A percentile compares a stretch with the other conserved stretches of the same genome.
Conservation (phyloP, 306 rosid genomes). For the Canavalia ensiformis region DNA sequence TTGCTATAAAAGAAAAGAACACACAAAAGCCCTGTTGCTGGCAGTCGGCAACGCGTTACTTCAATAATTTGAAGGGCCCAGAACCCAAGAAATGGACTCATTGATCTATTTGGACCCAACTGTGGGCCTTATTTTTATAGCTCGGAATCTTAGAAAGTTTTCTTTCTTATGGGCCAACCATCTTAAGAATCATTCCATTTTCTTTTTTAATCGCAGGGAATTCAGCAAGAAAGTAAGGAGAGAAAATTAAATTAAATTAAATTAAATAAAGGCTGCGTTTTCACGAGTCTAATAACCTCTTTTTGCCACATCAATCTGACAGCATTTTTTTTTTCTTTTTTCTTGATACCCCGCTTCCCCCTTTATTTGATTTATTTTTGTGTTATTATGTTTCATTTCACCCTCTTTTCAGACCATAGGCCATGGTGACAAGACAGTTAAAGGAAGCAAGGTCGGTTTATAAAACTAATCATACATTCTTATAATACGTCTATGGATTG, state of each 20-base stretch:
- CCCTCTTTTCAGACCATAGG: constrained; percentile 43
- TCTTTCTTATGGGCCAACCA: constrained; percentile 49
- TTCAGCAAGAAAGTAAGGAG: constrained; percentile 37
- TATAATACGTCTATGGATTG: neutral
- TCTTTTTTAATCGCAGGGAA: constrained; percentile 41
- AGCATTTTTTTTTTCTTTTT: neutral
- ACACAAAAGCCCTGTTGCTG: neutral
- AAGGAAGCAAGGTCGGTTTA: constrained; percentile 21
- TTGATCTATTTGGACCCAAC: constrained; percentile 21
- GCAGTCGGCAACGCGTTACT: constrained; percentile 46
- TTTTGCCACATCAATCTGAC: constrained; percentile 36
- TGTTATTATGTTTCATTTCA: constrained; percentile 31
- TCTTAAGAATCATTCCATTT: constrained; percentile 43
- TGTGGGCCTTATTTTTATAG: constrained; percentile 33
- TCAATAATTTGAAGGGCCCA: constrained; percentile 54
- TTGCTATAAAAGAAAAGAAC: neutral
- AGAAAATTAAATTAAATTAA: constrained; percentile 35
- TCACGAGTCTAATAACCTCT: constrained; percentile 23
- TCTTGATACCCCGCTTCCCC: constrained; percentile 16
- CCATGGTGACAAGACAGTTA: constrained; percentile 9
- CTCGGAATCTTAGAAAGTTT: constrained; percentile 48
- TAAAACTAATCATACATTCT: neutral
- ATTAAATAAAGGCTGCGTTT: constrained; percentile 10
- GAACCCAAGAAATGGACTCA: constrained; percentile 39
- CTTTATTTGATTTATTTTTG: constrained; percentile 32